A percentile compares a stretch with the other conserved stretches of the same genome.
Conservation (phyloP, 257 asterid genomes). For the Scutellaria baicalensis region DNA sequence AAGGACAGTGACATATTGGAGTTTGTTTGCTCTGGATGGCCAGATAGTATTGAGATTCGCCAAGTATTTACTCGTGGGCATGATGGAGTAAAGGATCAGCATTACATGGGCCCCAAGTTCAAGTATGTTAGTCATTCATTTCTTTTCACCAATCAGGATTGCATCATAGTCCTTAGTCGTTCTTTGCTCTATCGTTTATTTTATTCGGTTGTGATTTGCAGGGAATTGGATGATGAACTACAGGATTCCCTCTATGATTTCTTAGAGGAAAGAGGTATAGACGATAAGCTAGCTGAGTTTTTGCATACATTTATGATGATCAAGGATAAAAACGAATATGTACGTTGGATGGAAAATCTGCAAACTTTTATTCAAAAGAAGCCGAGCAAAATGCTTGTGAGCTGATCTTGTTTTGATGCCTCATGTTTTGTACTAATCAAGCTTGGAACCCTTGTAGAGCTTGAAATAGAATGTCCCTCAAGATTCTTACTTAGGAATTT, state of each 20-base stretch:
- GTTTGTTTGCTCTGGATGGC: constrained; percentile 89
- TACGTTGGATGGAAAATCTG: constrained; percentile 68
- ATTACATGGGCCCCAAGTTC: constrained; percentile 69
- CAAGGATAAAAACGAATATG: constrained; percentile 76
- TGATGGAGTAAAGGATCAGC: constrained; percentile 16
- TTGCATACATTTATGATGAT: constrained; percentile 56
- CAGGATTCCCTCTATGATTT: constrained; percentile 69
- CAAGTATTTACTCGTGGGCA: constrained; percentile 46
- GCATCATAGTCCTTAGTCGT: background rate
- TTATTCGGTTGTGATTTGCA: constrained; percentile 23
- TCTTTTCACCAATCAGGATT: background rate
- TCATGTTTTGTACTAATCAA: background rate
- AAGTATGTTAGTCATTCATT: constrained; percentile 39
- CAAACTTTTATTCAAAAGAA: constrained; percentile 51
- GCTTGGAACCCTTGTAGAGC: background rate
- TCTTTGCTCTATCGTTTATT: background rate
- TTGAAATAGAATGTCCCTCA: constrained; percentile 1
- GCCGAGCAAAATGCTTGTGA: constrained; percentile 11
- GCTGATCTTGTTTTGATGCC: background rate
- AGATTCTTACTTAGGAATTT: constrained; percentile 1
- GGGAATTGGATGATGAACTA: constrained; percentile 77
- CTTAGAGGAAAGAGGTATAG: constrained; percentile 75
- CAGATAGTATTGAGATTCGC: constrained; percentile 56
- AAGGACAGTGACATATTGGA: constrained; percentile 46
- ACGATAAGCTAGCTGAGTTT: constrained; percentile 59